These are phyloP conservation scores for Picea sitchensis DNA, from an alignment of 75 land plant species.

Conservation along the genomic window DNA sequence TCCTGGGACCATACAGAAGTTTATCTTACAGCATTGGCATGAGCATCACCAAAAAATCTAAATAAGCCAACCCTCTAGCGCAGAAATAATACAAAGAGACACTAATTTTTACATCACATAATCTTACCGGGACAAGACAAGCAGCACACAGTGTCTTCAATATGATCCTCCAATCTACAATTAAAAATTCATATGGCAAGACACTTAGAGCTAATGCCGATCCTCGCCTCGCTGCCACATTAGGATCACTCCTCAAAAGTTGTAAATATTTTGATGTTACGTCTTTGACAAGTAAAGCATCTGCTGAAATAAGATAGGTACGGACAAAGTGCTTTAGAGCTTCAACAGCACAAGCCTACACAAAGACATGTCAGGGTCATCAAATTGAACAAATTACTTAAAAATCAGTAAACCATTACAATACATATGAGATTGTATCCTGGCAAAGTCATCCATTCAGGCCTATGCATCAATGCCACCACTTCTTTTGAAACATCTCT, in stretches of 20 bases:
- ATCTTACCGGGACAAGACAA: constrained; percentile 51
- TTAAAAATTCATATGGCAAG: constrained; percentile 64
- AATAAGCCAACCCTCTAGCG: neutral
- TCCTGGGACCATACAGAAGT: constrained; percentile 45
- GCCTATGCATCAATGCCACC: neutral
- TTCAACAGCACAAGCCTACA: constrained; percentile 77
- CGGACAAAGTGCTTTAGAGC: constrained; percentile 63
- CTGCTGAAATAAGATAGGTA: constrained; percentile 47
- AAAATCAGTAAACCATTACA: neutral
- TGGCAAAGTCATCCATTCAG: neutral
- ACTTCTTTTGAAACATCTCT: neutral
- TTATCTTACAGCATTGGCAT: neutral
- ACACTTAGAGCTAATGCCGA: constrained; percentile 85
- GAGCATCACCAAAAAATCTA: neutral
- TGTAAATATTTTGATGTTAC: constrained; percentile 59
- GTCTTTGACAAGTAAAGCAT: constrained; percentile 13
- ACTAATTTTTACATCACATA: neutral
- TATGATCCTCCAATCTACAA: constrained; percentile 58
- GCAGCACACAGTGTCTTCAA: constrained; percentile 60
- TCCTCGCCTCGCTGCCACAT: constrained; percentile 88
- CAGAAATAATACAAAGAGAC: constrained; percentile 1
- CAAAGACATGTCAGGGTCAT: constrained; percentile 6
- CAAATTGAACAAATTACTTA: neutral
- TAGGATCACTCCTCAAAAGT: constrained; percentile 66
- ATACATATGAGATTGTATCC: neutral